Evolutionary conservation across 805 yeast genomes (phyloP).

Genomic region (Candida endomychidarum): DNA sequence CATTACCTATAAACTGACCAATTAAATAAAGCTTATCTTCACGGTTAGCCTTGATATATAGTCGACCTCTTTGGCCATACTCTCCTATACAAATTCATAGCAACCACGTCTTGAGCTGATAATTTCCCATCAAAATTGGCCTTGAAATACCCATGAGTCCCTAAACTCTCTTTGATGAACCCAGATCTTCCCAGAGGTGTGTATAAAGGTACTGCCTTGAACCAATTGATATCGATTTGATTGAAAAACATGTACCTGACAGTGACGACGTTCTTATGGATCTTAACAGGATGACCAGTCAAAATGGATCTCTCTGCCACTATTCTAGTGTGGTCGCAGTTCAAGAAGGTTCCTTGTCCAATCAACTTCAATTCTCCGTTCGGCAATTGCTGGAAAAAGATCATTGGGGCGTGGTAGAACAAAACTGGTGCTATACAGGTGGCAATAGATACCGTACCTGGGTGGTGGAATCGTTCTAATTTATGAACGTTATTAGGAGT

Average conservation of each 20-base stretch:
- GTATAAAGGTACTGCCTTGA: constrained; percentile 87
- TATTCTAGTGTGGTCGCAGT: constrained; percentile 80
- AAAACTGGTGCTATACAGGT: constrained; percentile 86
- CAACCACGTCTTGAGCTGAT: constrained; percentile 88
- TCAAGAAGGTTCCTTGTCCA: constrained; percentile 88
- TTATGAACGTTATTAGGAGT: constrained; percentile 85
- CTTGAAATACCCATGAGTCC: constrained; percentile 98
- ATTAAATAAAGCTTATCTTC: too few species aligned
- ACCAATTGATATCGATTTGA: constrained; percentile 82
- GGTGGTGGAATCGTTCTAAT: constrained; percentile 79
- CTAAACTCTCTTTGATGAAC: constrained; percentile 89
- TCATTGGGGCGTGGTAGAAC: constrained; percentile 80
- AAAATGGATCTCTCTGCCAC: constrained; percentile 84
- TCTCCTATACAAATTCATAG: constrained; percentile 90
- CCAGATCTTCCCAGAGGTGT: constrained; percentile 94
- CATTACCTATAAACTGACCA: too few species aligned
- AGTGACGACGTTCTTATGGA: constrained; percentile 89
- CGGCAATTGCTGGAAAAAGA: constrained; percentile 65
- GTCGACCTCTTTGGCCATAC: constrained; percentile 76
- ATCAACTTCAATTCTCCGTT: constrained; percentile 62
- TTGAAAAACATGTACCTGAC: constrained; percentile 97
- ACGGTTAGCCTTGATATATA: background rate
- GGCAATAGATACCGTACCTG: constrained; percentile 67
- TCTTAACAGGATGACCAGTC: constrained; percentile 94
- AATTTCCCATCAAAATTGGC: constrained; percentile 91